These are phyloP conservation scores for Petasospora fabianii DNA, from an alignment of 1,139 yeast species.

Conservation along the genomic window DNA sequence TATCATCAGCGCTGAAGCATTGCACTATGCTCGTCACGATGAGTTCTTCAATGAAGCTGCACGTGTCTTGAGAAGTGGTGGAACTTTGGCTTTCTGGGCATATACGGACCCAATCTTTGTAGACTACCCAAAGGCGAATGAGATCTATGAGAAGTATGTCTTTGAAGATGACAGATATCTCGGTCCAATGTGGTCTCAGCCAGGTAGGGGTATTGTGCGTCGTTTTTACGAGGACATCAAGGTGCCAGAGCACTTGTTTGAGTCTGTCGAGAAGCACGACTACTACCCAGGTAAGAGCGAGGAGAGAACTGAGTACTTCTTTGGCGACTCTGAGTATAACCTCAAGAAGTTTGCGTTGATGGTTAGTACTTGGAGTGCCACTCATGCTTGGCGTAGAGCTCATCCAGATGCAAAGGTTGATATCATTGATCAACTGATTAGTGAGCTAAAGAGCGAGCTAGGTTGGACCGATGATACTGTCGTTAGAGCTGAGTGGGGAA, in stretches of 20 bases:
- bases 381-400: conserved; percentile 58
- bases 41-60: conserved; percentile 48
- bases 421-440: conserved; percentile 40
- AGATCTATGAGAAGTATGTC: conserved; percentile 32
- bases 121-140: conserved; percentile 37
- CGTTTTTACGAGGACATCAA: conserved; percentile 40
- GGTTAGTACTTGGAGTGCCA: conserved; percentile 65
- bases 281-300: conserved; percentile 34
- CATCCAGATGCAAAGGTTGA: conserved; percentile 33
- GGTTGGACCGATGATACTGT: conserved; percentile 45
- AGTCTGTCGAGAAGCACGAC: conserved; percentile 38
- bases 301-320: conserved; percentile 28
- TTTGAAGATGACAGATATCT: conserved; percentile 42
- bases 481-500: conserved; percentile 53
- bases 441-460: conserved; percentile 38
- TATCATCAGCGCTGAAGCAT: conserved; percentile 73
- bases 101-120: conserved; percentile 63
- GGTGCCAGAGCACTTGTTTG: conserved; percentile 40
- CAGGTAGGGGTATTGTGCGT: conserved; percentile 58
- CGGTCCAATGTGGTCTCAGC: conserved; percentile 69
- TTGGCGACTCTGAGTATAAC: conserved; percentile 40
- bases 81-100: conserved; percentile 74
- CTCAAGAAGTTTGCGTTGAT: conserved; percentile 45
- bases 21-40: conserved; percentile 73
- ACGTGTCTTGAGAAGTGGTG: conserved; percentile 50